Evolutionary conservation across 441 rosid species (phyloP).

Genomic region (Adansonia rubrostipa): DNA sequence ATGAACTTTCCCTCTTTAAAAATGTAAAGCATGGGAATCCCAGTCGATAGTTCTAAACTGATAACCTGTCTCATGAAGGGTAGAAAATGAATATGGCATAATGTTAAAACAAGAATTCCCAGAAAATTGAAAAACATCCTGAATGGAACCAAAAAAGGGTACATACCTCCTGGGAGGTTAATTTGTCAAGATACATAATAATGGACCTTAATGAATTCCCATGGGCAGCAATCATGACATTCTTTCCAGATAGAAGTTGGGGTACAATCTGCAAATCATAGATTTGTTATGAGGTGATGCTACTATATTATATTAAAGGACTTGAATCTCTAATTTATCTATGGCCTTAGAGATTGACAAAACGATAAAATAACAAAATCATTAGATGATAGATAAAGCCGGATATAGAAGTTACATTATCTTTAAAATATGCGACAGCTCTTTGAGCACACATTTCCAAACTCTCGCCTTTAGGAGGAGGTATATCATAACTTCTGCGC

Average conservation of each 20-base stretch:
- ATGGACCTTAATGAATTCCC: conserved; percentile 94
- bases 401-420: conserved; percentile 50
- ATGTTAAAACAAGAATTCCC: not conserved
- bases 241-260: conserved; percentile 79
- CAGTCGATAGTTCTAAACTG: conserved; percentile 84
- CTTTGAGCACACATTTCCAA: conserved; percentile 97
- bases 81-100: not conserved
- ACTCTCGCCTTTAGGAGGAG: conserved; percentile 98
- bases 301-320: conserved; percentile 2
- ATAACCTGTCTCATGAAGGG: conserved; percentile 58
- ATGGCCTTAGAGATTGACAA: not conserved
- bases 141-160: conserved; percentile 10
- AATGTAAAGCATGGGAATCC: conserved; percentile 94
- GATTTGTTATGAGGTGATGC: conserved; percentile 21
- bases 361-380: not conserved
- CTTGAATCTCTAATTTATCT: not conserved
- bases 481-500: conserved; percentile 96
- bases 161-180: conserved; percentile 91
- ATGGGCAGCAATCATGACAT: conserved; percentile 92
- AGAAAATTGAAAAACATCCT: not conserved
- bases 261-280: conserved; percentile 72
- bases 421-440: conserved; percentile 93
- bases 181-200: conserved; percentile 93
- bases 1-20: conserved; percentile 86
- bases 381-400: not conserved